Evolutionary conservation across 2,329 filamentous ascomycete species (phyloP), one percentile per base, ranked within the genome.

Genomic region (Ceratocystis cubensis): DNA sequence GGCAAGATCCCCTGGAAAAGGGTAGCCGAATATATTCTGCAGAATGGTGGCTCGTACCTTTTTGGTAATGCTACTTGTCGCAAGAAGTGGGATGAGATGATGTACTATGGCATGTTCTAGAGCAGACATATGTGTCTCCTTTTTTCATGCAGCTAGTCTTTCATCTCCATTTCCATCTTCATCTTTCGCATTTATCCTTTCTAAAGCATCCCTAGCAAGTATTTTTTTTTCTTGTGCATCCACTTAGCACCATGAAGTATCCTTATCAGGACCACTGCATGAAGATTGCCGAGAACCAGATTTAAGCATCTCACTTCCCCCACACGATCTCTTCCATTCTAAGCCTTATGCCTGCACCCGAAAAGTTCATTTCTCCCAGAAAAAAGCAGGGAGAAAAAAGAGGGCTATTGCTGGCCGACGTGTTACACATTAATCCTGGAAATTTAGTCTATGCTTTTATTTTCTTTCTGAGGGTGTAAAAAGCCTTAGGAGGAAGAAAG

Each of bases 1-100:
- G 69, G 70, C 67, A 82, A 78, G 70, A 75, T 82, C 10, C 76
- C 80, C 1, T 87, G 84, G 84, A 83, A 83, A 71, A 73, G 76
- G 30, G 80, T 86, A 1, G 79, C 81, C 0, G 75, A 81, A 22
- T 81, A 81, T 70, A 85, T 87, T 48, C 70, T 71, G 15, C 69
- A 75, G 0, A 73, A 80, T 50, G 82, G 82, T 1, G 83, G 82
- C 1, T 80, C 80, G 2, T 86, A 86, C 72, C 76, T 76, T 61
- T 87, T 86, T 71, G 82, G 83, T 7, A 79, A 81, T 69, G 78
- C 81, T 10, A 84, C 83, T 0, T 84, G 82, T 70, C 79, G 80
- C 45, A 84, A 82, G 74, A 80, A 81, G 67, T 86, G 81, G 80
- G 77, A 82, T 66, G 76, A 80, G 65, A 72, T 82, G 62, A 71